A percentile compares a stretch with the other conserved stretches of the same genome.
phyloP scores from a whole-genome alignment of 495 filamentous ascomycete species.

The Clavariopsis aquatica region DNA sequence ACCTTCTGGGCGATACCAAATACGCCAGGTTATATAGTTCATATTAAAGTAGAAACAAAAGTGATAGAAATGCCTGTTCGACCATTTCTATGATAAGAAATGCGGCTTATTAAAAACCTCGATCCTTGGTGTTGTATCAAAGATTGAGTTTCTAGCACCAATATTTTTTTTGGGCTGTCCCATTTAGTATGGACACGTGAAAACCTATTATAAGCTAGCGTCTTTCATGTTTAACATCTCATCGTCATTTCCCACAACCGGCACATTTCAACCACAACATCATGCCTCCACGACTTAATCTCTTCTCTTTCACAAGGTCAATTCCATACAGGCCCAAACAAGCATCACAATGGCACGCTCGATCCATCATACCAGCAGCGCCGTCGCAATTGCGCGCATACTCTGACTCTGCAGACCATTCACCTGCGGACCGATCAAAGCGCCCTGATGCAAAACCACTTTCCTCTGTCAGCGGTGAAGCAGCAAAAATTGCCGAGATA shows the following conservation, averaged over 20 bases:
- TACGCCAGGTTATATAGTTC: no score
- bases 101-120: no score
- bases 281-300: slow-evolving; percentile 37
- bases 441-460: slow-evolving; percentile 24
- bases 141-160: not conserved
- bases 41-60: no score
- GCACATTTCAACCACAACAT: not conserved
- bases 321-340: slow-evolving; percentile 20
- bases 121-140: not conserved
- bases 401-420: slow-evolving; percentile 21
- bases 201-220: not conserved
- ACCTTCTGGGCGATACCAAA: no score
- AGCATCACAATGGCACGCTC: slow-evolving; percentile 16
- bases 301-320: slow-evolving; percentile 16
- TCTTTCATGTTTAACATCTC: not conserved
- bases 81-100: no score
- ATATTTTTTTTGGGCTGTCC: not conserved
- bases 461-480: slow-evolving; percentile 34
- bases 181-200: not conserved
- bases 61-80: no score
- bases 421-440: slow-evolving; percentile 21
- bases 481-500: slow-evolving; percentile 32
- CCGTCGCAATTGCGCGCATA: slow-evolving; percentile 22
- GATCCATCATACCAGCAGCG: not conserved
- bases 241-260: slow-evolving; percentile 3